phyloP scores from a whole-genome alignment of 768 basidiomycete genomes.

The Cyathus striatus region DNA sequence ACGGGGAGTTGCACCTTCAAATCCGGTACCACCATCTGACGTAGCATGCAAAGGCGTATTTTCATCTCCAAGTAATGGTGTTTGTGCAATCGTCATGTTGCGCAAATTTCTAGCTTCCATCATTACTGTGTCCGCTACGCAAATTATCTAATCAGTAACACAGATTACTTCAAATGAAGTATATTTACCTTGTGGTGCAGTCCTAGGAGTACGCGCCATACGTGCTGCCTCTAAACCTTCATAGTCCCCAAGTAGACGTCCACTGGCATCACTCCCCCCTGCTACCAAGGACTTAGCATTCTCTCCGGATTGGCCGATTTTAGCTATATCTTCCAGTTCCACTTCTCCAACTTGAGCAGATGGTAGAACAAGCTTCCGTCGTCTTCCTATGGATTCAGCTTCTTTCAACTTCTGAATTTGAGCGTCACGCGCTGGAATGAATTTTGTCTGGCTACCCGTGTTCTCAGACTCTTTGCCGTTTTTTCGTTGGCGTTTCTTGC shows the following conservation, averaged over 20 bases:
- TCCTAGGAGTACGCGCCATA: slow-evolving; percentile 93
- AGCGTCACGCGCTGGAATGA: slow-evolving; percentile 93
- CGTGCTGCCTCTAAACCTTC: slow-evolving; percentile 82
- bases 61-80: slow-evolving; percentile 93
- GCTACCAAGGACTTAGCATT: slow-evolving; percentile 81
- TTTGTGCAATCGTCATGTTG: slow-evolving; percentile 89
- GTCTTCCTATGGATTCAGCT: slow-evolving; percentile 88
- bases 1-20: slow-evolving; percentile 92
- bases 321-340: slow-evolving; percentile 97
- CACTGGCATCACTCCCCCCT: slow-evolving; percentile 79
- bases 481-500: slow-evolving; percentile 83
- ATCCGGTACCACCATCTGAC: slow-evolving; percentile 82
- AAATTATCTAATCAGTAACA: slow-evolving; percentile 2
- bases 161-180: slow-evolving; percentile 2
- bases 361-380: slow-evolving; percentile 82
- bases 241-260: slow-evolving; percentile 87
- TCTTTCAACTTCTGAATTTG: slow-evolving; percentile 98
- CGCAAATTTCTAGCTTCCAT: slow-evolving; percentile 93
- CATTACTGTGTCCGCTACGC: slow-evolving; percentile 89
- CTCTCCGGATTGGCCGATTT: slow-evolving; percentile 92
- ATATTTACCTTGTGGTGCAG: slow-evolving; percentile 85
- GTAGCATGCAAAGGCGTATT: slow-evolving; percentile 87
- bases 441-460: slow-evolving; percentile 79
- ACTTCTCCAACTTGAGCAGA: slow-evolving; percentile 89
- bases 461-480: slow-evolving; percentile 62